phyloP scores from a whole-genome alignment of 2,329 filamentous ascomycete species.

The Knoxdaviesia proteae region DNA sequence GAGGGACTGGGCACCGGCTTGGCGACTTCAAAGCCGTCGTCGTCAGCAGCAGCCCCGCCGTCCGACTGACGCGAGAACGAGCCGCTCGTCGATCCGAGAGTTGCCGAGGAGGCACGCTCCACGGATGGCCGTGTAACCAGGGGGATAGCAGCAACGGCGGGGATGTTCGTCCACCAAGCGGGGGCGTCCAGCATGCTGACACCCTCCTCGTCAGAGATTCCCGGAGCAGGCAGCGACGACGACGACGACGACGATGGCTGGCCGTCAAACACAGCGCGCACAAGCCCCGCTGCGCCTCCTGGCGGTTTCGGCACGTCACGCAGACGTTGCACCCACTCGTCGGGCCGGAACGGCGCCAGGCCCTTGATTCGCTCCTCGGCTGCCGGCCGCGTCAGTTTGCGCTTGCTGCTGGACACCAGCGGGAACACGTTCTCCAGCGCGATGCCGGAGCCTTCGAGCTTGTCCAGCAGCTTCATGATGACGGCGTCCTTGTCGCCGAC shows the following conservation, averaged over 20 bases:
- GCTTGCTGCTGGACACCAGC: slow-evolving; percentile 21
- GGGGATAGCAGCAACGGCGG: neutral
- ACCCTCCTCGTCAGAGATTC: neutral
- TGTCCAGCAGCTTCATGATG: slow-evolving; percentile 28
- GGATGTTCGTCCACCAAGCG: slow-evolving; percentile 3
- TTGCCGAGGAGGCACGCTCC: neutral
- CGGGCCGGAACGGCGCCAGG: slow-evolving; percentile 21
- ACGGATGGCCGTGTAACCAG: neutral
- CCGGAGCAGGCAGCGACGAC: too few relatives aligned
- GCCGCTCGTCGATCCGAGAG: neutral
- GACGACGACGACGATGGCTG: neutral
- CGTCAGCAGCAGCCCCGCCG: neutral
- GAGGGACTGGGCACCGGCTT: neutral
- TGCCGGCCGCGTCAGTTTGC: slow-evolving; percentile 19
- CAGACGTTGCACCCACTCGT: neutral
- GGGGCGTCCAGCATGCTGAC: neutral
- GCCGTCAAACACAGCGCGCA: slow-evolving; percentile 1
- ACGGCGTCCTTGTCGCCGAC: slow-evolving; percentile 30
- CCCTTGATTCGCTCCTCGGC: slow-evolving; percentile 29
- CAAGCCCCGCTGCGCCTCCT: neutral
- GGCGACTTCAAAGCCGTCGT: slow-evolving; percentile 2
- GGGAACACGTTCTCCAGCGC: slow-evolving; percentile 33
- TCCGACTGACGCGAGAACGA: neutral
- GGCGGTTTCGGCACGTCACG: neutral
- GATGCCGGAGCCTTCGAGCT: slow-evolving; percentile 28